Evolutionary conservation across 2,329 filamentous ascomycete species (phyloP), one percentile per base, ranked within the genome.

Genomic region (Aspergillus alliaceus): DNA sequence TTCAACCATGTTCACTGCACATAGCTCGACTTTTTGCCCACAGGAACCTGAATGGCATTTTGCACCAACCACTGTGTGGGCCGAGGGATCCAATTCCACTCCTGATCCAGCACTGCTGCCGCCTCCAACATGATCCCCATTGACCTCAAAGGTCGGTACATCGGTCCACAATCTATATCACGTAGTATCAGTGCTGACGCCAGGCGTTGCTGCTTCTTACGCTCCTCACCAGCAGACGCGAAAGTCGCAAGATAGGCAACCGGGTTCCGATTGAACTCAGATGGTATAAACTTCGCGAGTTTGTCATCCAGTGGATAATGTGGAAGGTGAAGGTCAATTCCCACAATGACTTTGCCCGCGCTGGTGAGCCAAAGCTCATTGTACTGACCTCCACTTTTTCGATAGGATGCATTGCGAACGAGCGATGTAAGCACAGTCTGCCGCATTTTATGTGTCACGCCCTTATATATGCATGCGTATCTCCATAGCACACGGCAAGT

Each of bases 401-500:
- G 37, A 1, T 47, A 42, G 1, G 59, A 48, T 4, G 53, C 59
- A 35, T 72, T 69, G n/a, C 67, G 58, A n/a, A 58, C 40, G 6
- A 79, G 61, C 39, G 72, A 73, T 32, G 37, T 57, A 24, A 67
- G 49, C 6, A 79, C 68, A 7, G 63, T 54, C 24, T 68, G 56
- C 50, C 66, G 69, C 72, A 79, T 79, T 4, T 61, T 59, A 25
- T 57, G 57, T 15, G 66, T 75, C 11, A 74, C 72, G 11, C 47
- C 39, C 8, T 66, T 67, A 15, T 70, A 51, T 55, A 80, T 68
- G 59, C 79, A 81, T 6, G 78, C 76, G 65, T 80, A 79, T 59
- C 70, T 69, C 80, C 80, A 82, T 6, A 82, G 58, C 8, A 81
- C 77, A 11, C 75, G 75, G 51, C 74, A 76, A 11, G 77, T 64